These are phyloP conservation scores for Sarcodon aspratus DNA, from an alignment of 768 basidiomycete genomes.

Conservation along the genomic window DNA sequence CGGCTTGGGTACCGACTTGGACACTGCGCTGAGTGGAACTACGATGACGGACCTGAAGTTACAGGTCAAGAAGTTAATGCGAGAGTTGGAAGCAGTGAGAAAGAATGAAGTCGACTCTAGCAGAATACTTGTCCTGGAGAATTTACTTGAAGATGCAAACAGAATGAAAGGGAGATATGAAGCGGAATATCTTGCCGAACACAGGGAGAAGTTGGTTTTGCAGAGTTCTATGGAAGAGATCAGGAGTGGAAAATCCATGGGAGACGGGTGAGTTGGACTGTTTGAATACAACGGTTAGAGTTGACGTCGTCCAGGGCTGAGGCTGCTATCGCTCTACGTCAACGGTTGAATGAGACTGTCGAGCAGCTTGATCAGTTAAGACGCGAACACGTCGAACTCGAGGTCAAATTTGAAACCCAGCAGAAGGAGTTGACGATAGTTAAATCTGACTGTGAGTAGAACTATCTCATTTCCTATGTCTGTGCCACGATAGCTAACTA, in stretches of 20 bases:
- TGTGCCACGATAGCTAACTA: background rate
- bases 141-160: conserved; percentile 83
- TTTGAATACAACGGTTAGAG: conserved; percentile 1
- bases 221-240: conserved; percentile 84
- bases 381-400: conserved; percentile 57
- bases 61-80: conserved; percentile 67
- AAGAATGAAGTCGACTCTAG: conserved; percentile 72
- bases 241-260: conserved; percentile 70
- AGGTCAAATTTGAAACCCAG: conserved; percentile 53
- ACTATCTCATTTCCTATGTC: conserved; percentile 2
- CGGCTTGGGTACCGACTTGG: conserved; percentile 77
- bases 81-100: conserved; percentile 67
- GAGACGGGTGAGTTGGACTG: conserved; percentile 53
- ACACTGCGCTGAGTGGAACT: conserved; percentile 71
- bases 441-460: conserved; percentile 68
- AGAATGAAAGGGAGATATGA: conserved; percentile 86
- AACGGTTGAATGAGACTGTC: conserved; percentile 78
- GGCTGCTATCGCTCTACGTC: conserved; percentile 79
- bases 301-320: conserved; percentile 43
- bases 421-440: conserved; percentile 68
- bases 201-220: conserved; percentile 71
- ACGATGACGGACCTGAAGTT: conserved; percentile 91
- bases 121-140: conserved; percentile 77
- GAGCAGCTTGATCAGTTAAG: conserved; percentile 67
- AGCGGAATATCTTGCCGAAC: conserved; percentile 72